Evolutionary conservation across 768 basidiomycete species (phyloP).

Genomic region (Lactifluus echinatus): DNA sequence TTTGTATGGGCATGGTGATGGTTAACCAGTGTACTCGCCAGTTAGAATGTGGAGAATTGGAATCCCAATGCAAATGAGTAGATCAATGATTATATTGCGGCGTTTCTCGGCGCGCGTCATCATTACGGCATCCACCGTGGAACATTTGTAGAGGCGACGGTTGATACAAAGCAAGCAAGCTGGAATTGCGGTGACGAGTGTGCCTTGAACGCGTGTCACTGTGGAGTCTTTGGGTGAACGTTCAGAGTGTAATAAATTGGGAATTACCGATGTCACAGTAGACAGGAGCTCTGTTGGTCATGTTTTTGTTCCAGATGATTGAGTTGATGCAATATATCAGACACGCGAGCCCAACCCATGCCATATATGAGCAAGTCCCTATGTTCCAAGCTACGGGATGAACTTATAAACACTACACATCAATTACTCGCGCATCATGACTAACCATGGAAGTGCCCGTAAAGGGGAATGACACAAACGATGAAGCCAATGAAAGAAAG

Average conservation of each 20-base stretch:
- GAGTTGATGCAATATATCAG: slow-evolving; percentile 58
- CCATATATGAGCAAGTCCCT: slow-evolving; percentile 65
- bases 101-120: slow-evolving; percentile 26
- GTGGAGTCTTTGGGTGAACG: neutral
- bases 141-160: slow-evolving; percentile 40
- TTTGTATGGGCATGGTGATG: neutral
- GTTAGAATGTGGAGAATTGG: slow-evolving; percentile 8
- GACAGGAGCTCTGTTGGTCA: slow-evolving; percentile 35
- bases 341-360: slow-evolving; percentile 52
- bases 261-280: slow-evolving; percentile 52
- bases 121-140: slow-evolving; percentile 28
- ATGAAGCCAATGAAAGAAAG: slow-evolving; percentile 40
- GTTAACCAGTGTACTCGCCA: neutral
- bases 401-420: neutral
- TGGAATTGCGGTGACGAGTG: slow-evolving; percentile 30
- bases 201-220: slow-evolving; percentile 35
- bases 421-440: neutral
- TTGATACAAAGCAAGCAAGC: slow-evolving; percentile 38
- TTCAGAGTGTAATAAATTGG: neutral
- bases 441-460: slow-evolving; percentile 45
- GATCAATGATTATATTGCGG: slow-evolving; percentile 25
- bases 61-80: slow-evolving; percentile 27
- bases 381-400: slow-evolving; percentile 46
- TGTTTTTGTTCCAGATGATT: slow-evolving; percentile 58
- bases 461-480: slow-evolving; percentile 41